These are phyloP conservation scores for Pseudocercospora musae DNA, from an alignment of 2,329 filamentous ascomycete genomes.

Conservation along the genomic window DNA sequence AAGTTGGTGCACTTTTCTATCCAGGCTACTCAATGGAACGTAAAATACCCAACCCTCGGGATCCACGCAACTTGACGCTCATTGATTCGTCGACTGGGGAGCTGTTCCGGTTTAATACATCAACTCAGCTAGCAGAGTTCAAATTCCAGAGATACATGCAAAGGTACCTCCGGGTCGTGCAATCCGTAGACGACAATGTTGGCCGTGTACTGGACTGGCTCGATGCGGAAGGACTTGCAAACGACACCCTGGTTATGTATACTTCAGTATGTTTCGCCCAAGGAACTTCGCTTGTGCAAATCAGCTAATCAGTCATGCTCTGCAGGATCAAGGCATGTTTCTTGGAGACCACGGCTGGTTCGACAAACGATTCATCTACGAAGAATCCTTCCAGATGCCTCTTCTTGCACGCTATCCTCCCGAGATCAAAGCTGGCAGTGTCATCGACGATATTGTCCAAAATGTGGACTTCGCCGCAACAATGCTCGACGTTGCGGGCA, in stretches of 20 bases:
- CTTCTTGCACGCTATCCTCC: constrained; percentile 49
- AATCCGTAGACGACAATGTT: constrained; percentile 53
- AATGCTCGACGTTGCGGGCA: constrained; percentile 47
- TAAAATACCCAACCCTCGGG: constrained; percentile 41
- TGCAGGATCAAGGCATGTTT: constrained; percentile 46
- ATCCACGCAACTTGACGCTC: constrained; percentile 36
- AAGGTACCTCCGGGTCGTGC: constrained; percentile 53
- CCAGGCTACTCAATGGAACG: constrained; percentile 32
- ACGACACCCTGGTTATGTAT: background rate
- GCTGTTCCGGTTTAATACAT: constrained; percentile 46
- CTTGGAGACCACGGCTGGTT: constrained; percentile 58
- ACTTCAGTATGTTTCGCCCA: background rate
- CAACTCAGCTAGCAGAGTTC: constrained; percentile 48
- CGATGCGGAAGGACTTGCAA: background rate
- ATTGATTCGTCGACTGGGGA: constrained; percentile 48
- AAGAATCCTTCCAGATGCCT: constrained; percentile 57
- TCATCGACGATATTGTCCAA: constrained; percentile 50
- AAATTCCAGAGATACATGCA: constrained; percentile 59
- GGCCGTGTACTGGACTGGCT: constrained; percentile 21
- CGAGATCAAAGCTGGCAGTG: constrained; percentile 39
- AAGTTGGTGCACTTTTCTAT: constrained; percentile 35
- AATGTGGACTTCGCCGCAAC: constrained; percentile 56
- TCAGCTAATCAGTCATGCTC: background rate
- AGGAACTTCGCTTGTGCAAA: background rate
- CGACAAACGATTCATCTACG: constrained; percentile 59